Percentiles rank a stretch among this genome's conserved stretches.
These are phyloP conservation scores for Pleurotus pulmonarius DNA, from an alignment of 768 basidiomycete species.

Conservation along the genomic window DNA sequence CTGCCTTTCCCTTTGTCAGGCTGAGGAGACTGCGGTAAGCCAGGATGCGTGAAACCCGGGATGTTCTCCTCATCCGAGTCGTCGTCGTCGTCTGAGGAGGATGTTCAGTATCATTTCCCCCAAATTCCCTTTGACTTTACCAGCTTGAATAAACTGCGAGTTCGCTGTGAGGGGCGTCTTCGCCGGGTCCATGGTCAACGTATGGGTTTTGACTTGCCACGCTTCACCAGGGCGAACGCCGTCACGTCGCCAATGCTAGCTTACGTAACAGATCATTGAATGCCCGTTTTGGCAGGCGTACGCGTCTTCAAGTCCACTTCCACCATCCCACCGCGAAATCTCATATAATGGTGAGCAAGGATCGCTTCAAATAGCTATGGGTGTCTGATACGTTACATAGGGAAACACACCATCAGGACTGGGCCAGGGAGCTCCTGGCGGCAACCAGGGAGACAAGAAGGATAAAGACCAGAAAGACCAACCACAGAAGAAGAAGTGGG, in stretches of 20 bases:
- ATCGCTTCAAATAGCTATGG: neutral
- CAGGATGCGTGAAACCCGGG: slow-evolving; percentile 72
- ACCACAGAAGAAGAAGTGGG: slow-evolving; percentile 91
- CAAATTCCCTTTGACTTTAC: slow-evolving; percentile 25
- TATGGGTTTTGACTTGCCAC: slow-evolving; percentile 24
- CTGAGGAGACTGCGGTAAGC: slow-evolving; percentile 38
- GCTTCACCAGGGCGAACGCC: slow-evolving; percentile 16
- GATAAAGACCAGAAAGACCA: slow-evolving; percentile 49
- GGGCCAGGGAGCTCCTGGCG: slow-evolving; percentile 28
- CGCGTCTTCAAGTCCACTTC: slow-evolving; percentile 36
- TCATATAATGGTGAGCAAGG: slow-evolving; percentile 24
- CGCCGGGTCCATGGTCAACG: slow-evolving; percentile 33
- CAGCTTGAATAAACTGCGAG: slow-evolving; percentile 81
- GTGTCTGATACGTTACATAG: slow-evolving; percentile 28
- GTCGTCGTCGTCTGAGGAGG: slow-evolving; percentile 64
- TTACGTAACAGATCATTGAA: slow-evolving; percentile 3
- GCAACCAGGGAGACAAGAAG: slow-evolving; percentile 27
- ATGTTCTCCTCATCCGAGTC: slow-evolving; percentile 81
- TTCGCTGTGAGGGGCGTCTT: slow-evolving; percentile 55
- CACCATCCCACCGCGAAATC: slow-evolving; percentile 18
- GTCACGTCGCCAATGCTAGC: slow-evolving; percentile 16
- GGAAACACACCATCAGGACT: slow-evolving; percentile 72
- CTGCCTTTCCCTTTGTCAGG: slow-evolving; percentile 72
- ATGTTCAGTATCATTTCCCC: neutral
- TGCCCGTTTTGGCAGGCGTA: slow-evolving; percentile 34